Evolutionary conservation across 148 eudicot genomes (phyloP), one percentile per base, ranked within the genome.

Genomic region (Selenicereus undatus): DNA sequence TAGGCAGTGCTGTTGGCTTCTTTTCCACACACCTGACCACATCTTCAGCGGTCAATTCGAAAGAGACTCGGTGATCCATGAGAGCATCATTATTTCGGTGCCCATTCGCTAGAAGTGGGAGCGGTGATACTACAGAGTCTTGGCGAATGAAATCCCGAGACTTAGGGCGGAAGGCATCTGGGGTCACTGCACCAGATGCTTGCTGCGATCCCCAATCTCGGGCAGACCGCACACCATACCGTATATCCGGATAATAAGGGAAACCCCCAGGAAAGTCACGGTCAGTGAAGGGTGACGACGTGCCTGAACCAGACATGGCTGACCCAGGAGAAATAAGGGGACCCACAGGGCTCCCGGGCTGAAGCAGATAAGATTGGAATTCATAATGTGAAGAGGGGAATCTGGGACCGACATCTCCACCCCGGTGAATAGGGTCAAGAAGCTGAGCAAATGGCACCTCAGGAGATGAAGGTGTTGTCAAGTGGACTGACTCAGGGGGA

Each of bases 371-470:
- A 29, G 95, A 86, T 32, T 89, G 99, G 48, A 90, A 96, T 58
- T 96, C 99, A 73, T 91, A 92, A 35, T 90, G 91, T 22, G 94
- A 87, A 5, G 86, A 73, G 24, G 90, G 82, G 68, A 83, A 88
- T 81, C 90, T 88, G 20, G 83, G 87, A 80, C 86, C 88, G 20
- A 81, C 71, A 77, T 83, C 89, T 70, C 88, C 88, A 51, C 72
- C 85, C 27, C 89, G 90, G 81, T 87, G 83, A 76, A 79, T 77
- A 54, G 97, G 93, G 45, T 92, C 93, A 17, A 93, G 87, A 81
- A 94, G 91, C 82, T 90, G 90, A 73, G 99, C 99, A 84, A 94
- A 94, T 6, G 99, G 99, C 14, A 96, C 99, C 86, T 96, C 99
- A 0, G 99, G 99, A 12, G 99, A 96, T 74, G 99, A 96, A 62